A percentile compares a stretch with the other conserved stretches of the same genome.
phyloP scores from a whole-genome alignment of 1,139 yeast species.

The Debaryomyces subglobosus region DNA sequence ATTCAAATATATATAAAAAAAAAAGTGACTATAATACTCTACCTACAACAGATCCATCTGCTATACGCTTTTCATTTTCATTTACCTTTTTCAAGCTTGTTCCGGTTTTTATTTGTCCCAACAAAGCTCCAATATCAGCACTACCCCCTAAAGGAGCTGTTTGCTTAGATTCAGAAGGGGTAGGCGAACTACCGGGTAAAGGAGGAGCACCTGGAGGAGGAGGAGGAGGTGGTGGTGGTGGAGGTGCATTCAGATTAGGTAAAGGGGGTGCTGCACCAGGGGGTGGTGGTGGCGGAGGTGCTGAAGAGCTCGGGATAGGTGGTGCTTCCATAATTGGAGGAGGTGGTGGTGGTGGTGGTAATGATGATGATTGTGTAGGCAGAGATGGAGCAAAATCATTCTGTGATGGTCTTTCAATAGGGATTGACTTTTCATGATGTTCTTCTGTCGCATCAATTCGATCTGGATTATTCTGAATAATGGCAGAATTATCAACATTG shows the following conservation, averaged over 20 bases:
- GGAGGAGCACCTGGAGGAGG: slow-evolving; percentile 34
- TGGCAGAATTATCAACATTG: neutral
- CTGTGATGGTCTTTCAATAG: slow-evolving; percentile 21
- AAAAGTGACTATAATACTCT: slow-evolving; percentile 40
- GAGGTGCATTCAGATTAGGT: slow-evolving; percentile 22
- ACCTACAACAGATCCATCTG: slow-evolving; percentile 52
- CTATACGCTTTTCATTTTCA: slow-evolving; percentile 45
- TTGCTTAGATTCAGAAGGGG: slow-evolving; percentile 13
- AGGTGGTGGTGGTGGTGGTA: slow-evolving; percentile 23
- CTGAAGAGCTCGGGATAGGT: slow-evolving; percentile 25
- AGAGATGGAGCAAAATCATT: slow-evolving; percentile 23
- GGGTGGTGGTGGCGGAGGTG: slow-evolving; percentile 34
- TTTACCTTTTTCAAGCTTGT: slow-evolving; percentile 51
- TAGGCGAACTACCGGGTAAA: slow-evolving; percentile 21
- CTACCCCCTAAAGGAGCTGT: slow-evolving; percentile 25
- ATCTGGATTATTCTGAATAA: neutral
- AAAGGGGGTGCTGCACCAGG: slow-evolving; percentile 26
- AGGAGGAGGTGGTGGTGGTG: slow-evolving; percentile 26
- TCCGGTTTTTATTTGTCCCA: slow-evolving; percentile 63
- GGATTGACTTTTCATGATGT: slow-evolving; percentile 16
- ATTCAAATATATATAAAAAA: neutral
- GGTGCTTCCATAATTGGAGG: slow-evolving; percentile 23
- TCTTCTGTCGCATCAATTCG: slow-evolving; percentile 8
- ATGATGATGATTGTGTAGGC: slow-evolving; percentile 21
- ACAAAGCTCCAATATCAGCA: slow-evolving; percentile 45